Percentiles rank a stretch among this genome's conserved stretches.
These are phyloP conservation scores for Torulaspora indica DNA, from an alignment of 805 yeast genomes.

Conservation along the genomic window DNA sequence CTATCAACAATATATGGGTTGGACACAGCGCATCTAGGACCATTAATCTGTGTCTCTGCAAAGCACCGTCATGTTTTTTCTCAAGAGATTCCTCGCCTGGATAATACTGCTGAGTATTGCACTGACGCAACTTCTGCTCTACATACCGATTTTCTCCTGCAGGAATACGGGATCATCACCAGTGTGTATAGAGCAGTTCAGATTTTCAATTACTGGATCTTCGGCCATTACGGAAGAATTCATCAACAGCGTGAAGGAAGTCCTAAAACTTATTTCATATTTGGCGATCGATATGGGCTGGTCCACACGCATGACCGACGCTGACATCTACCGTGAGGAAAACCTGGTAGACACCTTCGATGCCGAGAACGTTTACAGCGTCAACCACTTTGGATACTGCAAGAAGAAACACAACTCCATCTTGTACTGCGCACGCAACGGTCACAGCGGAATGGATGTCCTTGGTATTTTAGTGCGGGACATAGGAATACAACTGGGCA, in stretches of 20 bases:
- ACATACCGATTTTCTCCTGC: constrained; percentile 29
- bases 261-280: constrained; percentile 29
- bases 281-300: constrained; percentile 32
- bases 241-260: constrained; percentile 24
- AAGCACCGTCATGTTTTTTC: constrained; percentile 9
- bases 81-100: constrained; percentile 22
- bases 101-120: constrained; percentile 14
- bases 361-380: constrained; percentile 19
- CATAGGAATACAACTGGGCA: constrained; percentile 31
- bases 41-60: not conserved
- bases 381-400: constrained; percentile 32
- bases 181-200: constrained; percentile 31
- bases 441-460: constrained; percentile 27
- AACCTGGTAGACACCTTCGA: constrained; percentile 29
- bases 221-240: constrained; percentile 25
- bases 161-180: constrained; percentile 15
- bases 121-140: constrained; percentile 20
- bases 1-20: too few relatives aligned
- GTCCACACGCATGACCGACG: constrained; percentile 15
- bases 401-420: constrained; percentile 16
- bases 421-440: constrained; percentile 23
- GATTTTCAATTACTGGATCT: constrained; percentile 21
- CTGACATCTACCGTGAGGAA: constrained; percentile 26
- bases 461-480: constrained; percentile 28
- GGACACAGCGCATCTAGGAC: too few relatives aligned